Conservation (phyloP, 108 stramenopile species). For the Nitzschia putrida region DNA sequence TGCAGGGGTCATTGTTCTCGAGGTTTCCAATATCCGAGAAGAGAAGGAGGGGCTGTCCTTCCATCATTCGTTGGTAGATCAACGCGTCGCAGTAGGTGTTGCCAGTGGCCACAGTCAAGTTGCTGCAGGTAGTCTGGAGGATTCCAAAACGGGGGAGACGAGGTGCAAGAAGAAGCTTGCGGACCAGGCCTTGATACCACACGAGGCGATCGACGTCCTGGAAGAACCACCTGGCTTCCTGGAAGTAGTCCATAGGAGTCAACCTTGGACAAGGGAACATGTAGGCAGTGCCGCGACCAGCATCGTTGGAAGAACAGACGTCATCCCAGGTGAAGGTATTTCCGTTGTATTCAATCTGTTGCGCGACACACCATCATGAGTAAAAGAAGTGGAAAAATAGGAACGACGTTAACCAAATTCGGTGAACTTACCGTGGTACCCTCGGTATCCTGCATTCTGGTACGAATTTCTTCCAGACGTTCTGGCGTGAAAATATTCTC, state of each 20-base stretch:
- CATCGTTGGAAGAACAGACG: constrained; percentile 31
- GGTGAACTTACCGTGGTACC: constrained; percentile 37
- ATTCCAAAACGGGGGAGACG: constrained; percentile 45
- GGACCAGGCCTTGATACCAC: constrained; percentile 44
- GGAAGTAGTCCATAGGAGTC: constrained; percentile 53
- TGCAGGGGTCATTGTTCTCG: constrained; percentile 48
- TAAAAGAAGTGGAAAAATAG: neutral
- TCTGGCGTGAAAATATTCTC: constrained; percentile 33
- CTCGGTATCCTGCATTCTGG: constrained; percentile 40
- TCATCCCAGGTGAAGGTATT: constrained; percentile 41
- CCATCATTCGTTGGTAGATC: constrained; percentile 5
- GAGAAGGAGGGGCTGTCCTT: constrained; percentile 28
- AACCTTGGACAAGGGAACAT: constrained; percentile 33
- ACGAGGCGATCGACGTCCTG: constrained; percentile 34
- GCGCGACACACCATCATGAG: neutral
- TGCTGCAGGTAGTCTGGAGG: constrained; percentile 25
- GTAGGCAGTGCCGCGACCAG: constrained; percentile 16
- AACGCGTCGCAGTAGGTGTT: constrained; percentile 9
- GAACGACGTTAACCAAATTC: neutral
- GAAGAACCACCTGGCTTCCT: constrained; percentile 49
- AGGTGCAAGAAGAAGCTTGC: constrained; percentile 30
- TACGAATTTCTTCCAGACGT: constrained; percentile 34
- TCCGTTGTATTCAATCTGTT: constrained; percentile 35
- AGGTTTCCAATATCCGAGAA: constrained; percentile 47
- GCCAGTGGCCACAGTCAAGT: neutral